Conservation (phyloP, 148 eudicot species). For the Oxyria digyna region DNA sequence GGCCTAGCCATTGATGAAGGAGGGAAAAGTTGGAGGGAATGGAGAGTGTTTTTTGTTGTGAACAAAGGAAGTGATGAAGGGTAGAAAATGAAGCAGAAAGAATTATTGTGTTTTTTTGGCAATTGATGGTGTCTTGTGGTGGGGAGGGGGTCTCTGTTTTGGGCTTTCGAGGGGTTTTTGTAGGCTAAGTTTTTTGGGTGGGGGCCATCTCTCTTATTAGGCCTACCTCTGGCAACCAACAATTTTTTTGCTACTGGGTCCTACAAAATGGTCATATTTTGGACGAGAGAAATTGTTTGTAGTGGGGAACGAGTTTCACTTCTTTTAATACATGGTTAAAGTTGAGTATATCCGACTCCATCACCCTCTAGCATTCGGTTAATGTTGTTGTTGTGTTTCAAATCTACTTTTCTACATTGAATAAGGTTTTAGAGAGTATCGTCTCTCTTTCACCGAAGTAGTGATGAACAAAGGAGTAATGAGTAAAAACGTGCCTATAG, state of each 20-base stretch:
- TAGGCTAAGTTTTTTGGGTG: background rate
- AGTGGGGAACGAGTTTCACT: too few species aligned
- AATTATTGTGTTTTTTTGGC: constrained; percentile 2
- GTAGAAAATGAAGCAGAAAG: constrained; percentile 5
- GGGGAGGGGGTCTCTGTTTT: background rate
- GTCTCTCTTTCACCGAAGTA: too few species aligned
- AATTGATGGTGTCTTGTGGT: background rate
- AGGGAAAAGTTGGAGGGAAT: background rate
- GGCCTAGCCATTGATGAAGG: constrained; percentile 46
- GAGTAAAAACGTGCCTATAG: too few species aligned
- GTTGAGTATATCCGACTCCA: too few species aligned
- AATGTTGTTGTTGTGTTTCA: too few species aligned
- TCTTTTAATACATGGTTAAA: too few species aligned
- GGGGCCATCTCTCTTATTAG: background rate
- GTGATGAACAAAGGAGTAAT: too few species aligned
- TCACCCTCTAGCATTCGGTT: too few species aligned
- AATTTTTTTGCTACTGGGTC: background rate
- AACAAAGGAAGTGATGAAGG: background rate
- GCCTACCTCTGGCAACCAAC: background rate
- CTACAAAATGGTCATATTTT: background rate
- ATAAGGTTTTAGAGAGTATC: too few species aligned
- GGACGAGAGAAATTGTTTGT: too few species aligned
- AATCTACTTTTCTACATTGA: too few species aligned
- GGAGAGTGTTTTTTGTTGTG: background rate
- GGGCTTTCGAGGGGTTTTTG: constrained; percentile 5